Evolutionary conservation across 1,284 basidiomycete genomes (phyloP), one percentile per base, ranked within the genome.

Genomic region (Peniophora sp.): DNA sequence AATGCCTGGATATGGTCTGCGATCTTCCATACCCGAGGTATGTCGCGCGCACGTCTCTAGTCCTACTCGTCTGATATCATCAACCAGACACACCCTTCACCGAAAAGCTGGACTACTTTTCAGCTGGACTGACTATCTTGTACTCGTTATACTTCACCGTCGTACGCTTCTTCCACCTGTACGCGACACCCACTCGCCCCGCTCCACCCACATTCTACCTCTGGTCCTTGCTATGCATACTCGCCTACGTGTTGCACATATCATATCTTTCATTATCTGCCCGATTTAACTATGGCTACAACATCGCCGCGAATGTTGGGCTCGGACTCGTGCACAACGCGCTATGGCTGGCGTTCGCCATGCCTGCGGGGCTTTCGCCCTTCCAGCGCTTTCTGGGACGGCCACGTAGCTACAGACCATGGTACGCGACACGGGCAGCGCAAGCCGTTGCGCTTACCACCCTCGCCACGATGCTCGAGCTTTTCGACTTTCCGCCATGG

Each of bases 61-160:
- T n/a, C n/a, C n/a, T n/a, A n/a, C n/a, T n/a, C n/a, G n/a, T n/a
- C n/a, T n/a, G n/a, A n/a, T n/a, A n/a, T n/a, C n/a, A n/a, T n/a
- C n/a, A n/a, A n/a, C n/a, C n/a, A 93, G 96, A 98, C 69, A 75
- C 83, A 17, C 80, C 85, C 2, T 66, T 71, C 41, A 99, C 96
- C 1, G 97, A 99, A 67, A 89, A 86, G 56, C 60, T 95, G 59
- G 96, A 99, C 65, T 99, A 99, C 67, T 97, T 98, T 65, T 92
- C 90, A 5, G 97, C 97, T 2, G 94, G 88, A 0, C 69, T 89
- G 22, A 85, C 83, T 3, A 92, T 95, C 53, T 64, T 90, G 24
- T 85, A 79, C 55, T 84, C 85, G 5, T 70, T 94, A 2, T 89
- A 89, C 61, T 83, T 80, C 67, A 79, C 86, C 24, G 73, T 80